These are phyloP conservation scores for Aspergillus ochraceus DNA, from an alignment of 2,329 filamentous ascomycete species.

Conservation along the genomic window DNA sequence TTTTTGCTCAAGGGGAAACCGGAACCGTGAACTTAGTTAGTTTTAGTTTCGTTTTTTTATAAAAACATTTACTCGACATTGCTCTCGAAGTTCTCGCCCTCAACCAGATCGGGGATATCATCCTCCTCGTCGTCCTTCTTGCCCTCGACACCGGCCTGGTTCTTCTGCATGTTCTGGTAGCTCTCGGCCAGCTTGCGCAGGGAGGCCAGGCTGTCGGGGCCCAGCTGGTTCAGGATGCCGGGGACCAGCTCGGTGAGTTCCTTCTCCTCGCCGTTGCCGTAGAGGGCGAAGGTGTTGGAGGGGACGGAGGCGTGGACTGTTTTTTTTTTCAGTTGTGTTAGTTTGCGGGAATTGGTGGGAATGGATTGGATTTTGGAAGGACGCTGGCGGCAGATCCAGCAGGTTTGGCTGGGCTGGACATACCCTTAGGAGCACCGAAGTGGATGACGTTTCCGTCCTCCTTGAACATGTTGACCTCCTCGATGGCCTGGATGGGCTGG, in stretches of 20 bases:
- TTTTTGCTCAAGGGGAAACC: not conserved
- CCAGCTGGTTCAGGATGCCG: slow-evolving; percentile 99
- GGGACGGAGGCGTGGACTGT: slow-evolving; percentile 89
- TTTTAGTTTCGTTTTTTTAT: no score
- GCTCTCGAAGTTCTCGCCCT: slow-evolving; percentile 96
- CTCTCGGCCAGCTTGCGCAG: slow-evolving; percentile 98
- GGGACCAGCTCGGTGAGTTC: slow-evolving; percentile 99
- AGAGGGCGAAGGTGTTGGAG: slow-evolving; percentile 99
- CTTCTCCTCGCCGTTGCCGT: slow-evolving; percentile 98
- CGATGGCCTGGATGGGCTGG: slow-evolving; percentile 98
- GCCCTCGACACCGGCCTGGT: slow-evolving; percentile 72
- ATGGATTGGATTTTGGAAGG: no score
- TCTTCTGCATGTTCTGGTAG: slow-evolving; percentile 99
- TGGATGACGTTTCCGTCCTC: slow-evolving; percentile 99
- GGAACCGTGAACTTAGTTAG: not conserved
- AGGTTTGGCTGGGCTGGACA: slow-evolving; percentile 34
- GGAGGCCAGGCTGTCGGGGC: slow-evolving; percentile 94
- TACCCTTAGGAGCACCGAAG: slow-evolving; percentile 97
- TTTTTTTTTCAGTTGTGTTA: slow-evolving; percentile 38
- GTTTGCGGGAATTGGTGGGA: not conserved
- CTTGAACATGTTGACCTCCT: slow-evolving; percentile 99
- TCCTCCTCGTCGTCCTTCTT: slow-evolving; percentile 75
- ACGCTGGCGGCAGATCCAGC: not conserved
- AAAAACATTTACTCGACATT: slow-evolving; percentile 76
- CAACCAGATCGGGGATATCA: slow-evolving; percentile 95